Percentiles rank a stretch among this genome's conserved stretches.
phyloP scores from a whole-genome alignment of 1,284 basidiomycete species.

The Bondarzewia mesenterica region DNA sequence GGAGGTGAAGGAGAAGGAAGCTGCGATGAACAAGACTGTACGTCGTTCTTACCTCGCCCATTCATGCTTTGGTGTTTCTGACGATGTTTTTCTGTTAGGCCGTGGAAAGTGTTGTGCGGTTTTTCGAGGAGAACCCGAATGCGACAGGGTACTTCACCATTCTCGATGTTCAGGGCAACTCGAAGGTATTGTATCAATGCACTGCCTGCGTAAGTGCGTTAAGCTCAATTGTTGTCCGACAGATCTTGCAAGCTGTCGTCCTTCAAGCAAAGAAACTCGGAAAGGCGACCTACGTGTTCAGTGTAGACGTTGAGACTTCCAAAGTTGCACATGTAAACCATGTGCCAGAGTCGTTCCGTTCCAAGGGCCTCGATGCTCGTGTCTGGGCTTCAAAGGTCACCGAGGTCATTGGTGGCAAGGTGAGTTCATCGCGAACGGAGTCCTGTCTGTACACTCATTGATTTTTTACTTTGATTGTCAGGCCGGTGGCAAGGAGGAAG shows the following conservation, averaged over 20 bases:
- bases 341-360: constrained; percentile 60
- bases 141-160: constrained; percentile 61
- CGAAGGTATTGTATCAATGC: constrained; percentile 60
- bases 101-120: constrained; percentile 58
- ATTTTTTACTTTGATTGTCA: constrained; percentile 26
- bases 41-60: constrained; percentile 15
- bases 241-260: constrained; percentile 75
- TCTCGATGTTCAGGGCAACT: constrained; percentile 72
- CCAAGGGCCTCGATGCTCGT: constrained; percentile 69
- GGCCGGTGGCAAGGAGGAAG: constrained; percentile 91
- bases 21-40: constrained; percentile 75
- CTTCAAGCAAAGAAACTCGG: constrained; percentile 69
- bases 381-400: constrained; percentile 76
- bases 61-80: no score
- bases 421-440: constrained; percentile 21
- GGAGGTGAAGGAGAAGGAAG: constrained; percentile 76
- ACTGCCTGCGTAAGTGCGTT: no score
- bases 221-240: no score
- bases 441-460: constrained; percentile 9
- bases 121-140: constrained; percentile 73
- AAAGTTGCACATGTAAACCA: constrained; percentile 90
- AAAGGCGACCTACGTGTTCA: constrained; percentile 89
- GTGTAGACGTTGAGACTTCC: constrained; percentile 55
- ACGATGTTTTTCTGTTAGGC: constrained; percentile 36
- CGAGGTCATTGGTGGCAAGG: constrained; percentile 84